Conservation (phyloP, 2,329 filamentous ascomycete species). For the Epichloe gansuensis region DNA sequence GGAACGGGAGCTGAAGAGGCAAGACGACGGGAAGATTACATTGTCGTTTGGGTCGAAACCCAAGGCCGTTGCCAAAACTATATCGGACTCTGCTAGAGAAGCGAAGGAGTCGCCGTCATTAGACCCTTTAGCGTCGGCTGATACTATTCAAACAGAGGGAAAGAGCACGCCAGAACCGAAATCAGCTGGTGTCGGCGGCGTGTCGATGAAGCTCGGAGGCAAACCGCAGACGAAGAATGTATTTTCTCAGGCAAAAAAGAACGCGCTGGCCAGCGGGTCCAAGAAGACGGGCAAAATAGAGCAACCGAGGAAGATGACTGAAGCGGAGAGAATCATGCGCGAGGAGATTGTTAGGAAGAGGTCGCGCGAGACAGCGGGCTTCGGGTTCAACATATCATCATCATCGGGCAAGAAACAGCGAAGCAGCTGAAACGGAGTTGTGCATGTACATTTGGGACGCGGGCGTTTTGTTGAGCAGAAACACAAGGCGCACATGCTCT, state of each 20-base stretch:
- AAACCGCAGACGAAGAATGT: slow-evolving; percentile 66
- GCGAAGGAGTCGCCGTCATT: slow-evolving; percentile 9
- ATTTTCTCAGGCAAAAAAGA: slow-evolving; percentile 57
- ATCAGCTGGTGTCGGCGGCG: slow-evolving; percentile 19
- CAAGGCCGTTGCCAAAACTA: slow-evolving; percentile 7
- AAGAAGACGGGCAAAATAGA: slow-evolving; percentile 49
- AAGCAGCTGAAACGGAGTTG: slow-evolving; percentile 12
- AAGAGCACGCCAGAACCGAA: slow-evolving; percentile 16
- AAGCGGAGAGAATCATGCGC: slow-evolving; percentile 81
- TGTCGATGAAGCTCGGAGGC: slow-evolving; percentile 52
- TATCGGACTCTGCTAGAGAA: neutral
- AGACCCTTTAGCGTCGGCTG: slow-evolving; percentile 10
- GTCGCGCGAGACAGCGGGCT: slow-evolving; percentile 33
- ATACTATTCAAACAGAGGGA: slow-evolving; percentile 7
- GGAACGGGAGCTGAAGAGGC: slow-evolving; percentile 39
- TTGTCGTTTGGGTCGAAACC: slow-evolving; percentile 48
- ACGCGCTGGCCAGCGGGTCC: slow-evolving; percentile 44
- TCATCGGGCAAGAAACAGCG: slow-evolving; percentile 40
- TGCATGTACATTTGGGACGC: neutral
- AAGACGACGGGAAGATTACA: slow-evolving; percentile 65
- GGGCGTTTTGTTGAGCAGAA: neutral
- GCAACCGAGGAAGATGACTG: slow-evolving; percentile 71
- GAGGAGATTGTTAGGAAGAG: slow-evolving; percentile 65
- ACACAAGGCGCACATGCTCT: neutral
- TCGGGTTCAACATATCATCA: slow-evolving; percentile 34